Percentiles rank a stretch among this genome's conserved stretches.
phyloP scores from a whole-genome alignment of 1,284 basidiomycete genomes.

The Ceratobasidium sp. region DNA sequence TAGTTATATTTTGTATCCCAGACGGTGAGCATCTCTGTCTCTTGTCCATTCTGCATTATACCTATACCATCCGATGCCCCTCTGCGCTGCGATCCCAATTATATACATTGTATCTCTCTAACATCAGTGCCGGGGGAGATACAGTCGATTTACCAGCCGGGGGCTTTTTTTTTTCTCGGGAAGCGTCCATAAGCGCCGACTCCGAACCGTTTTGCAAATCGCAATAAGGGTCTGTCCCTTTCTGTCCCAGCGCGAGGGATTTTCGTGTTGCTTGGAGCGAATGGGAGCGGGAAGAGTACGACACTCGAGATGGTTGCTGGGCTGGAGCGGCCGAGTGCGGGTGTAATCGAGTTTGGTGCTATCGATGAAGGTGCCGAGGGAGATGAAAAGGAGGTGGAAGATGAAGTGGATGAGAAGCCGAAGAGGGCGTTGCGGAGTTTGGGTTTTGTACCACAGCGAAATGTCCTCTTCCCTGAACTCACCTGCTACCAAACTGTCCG shows the following conservation, averaged over 20 bases:
- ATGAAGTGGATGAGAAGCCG: background rate
- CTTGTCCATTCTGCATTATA: too few species aligned
- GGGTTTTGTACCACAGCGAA: constrained; percentile 86
- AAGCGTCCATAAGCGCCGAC: too few species aligned
- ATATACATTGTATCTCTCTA: too few species aligned
- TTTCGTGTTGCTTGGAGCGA: constrained; percentile 75
- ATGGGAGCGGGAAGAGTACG: constrained; percentile 84
- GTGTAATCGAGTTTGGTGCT: constrained; percentile 70
- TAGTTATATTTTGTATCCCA: too few species aligned
- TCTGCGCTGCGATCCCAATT: too few species aligned
- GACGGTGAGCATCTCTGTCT: too few species aligned
- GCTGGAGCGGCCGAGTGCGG: constrained; percentile 69
- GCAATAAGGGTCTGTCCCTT: constrained; percentile 66
- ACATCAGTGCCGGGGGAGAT: too few species aligned
- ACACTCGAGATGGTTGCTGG: constrained; percentile 75
- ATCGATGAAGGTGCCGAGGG: constrained; percentile 64
- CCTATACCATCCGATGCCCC: too few species aligned
- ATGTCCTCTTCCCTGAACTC: constrained; percentile 83
- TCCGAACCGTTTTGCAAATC: too few species aligned
- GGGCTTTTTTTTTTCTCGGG: too few species aligned
- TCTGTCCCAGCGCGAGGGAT: constrained; percentile 78
- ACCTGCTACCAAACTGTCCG: constrained; percentile 79
- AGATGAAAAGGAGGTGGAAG: constrained; percentile 4
- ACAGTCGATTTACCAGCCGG: too few species aligned
- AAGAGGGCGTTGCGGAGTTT: constrained; percentile 67